These are phyloP conservation scores for Nemania serpens DNA, from an alignment of 2,329 filamentous ascomycete genomes.

Conservation along the genomic window DNA sequence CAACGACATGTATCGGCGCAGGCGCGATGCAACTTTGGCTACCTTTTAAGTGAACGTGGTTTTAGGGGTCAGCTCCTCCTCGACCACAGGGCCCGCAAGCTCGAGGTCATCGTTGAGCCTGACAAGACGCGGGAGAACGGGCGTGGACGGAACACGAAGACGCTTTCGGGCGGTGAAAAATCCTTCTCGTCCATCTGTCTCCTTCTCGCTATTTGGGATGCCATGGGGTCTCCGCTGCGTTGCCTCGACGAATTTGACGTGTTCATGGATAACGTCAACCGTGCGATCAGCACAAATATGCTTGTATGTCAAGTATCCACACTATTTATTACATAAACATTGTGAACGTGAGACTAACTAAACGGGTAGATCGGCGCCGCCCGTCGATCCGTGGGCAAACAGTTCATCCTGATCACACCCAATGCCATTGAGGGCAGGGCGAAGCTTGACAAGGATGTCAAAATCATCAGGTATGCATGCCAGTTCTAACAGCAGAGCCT, in stretches of 20 bases:
- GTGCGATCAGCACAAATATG: constrained; percentile 90
- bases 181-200: constrained; percentile 97
- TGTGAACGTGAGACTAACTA: constrained; percentile 31
- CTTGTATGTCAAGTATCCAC: constrained; percentile 63
- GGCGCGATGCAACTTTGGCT: constrained; percentile 83
- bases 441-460: constrained; percentile 70
- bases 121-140: constrained; percentile 71
- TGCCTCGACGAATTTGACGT: constrained; percentile 99
- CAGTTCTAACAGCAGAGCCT: background rate
- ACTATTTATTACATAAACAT: background rate
- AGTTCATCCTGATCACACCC: constrained; percentile 96
- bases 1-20: constrained; percentile 83
- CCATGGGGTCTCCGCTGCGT: constrained; percentile 92
- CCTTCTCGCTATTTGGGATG: constrained; percentile 91
- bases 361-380: constrained; percentile 74
- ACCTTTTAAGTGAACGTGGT: constrained; percentile 84
- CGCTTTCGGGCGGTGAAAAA: constrained; percentile 93
- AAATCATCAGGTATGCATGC: constrained; percentile 67
- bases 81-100: constrained; percentile 73
- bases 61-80: constrained; percentile 83
- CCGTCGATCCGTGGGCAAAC: constrained; percentile 81
- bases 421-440: constrained; percentile 73
- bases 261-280: constrained; percentile 98
- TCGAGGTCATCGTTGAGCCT: constrained; percentile 78
- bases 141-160: constrained; percentile 82